Conservation (phyloP, 2,329 filamentous ascomycete species). For the Penicillium polonicum region DNA sequence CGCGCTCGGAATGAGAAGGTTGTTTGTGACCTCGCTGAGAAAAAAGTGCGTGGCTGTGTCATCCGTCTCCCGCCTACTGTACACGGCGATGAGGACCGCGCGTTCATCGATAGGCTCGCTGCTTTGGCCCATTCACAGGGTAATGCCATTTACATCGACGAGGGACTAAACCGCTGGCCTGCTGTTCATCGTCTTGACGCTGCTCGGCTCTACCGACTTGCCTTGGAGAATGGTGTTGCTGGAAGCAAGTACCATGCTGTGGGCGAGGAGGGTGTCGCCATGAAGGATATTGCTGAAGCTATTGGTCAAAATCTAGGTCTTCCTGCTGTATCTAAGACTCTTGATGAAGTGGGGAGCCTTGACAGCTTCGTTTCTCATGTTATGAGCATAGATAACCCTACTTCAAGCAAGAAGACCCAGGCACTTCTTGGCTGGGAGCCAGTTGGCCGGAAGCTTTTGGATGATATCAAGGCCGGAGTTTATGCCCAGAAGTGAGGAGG, state of each 20-base stretch:
- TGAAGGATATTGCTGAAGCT: slow-evolving; percentile 38
- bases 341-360: slow-evolving; percentile 32
- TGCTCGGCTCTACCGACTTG: slow-evolving; percentile 39
- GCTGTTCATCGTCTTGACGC: slow-evolving; percentile 42
- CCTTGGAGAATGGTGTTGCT: slow-evolving; percentile 39
- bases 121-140: slow-evolving; percentile 29
- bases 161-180: slow-evolving; percentile 40
- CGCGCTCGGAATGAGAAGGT: slow-evolving; percentile 28
- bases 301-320: slow-evolving; percentile 39
- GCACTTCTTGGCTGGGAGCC: slow-evolving; percentile 39
- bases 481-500: slow-evolving; percentile 13
- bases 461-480: slow-evolving; percentile 30
- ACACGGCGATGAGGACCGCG: slow-evolving; percentile 38
- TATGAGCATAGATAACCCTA: slow-evolving; percentile 32
- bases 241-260: slow-evolving; percentile 41
- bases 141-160: slow-evolving; percentile 36
- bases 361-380: slow-evolving; percentile 30
- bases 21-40: slow-evolving; percentile 16
- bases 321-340: slow-evolving; percentile 29
- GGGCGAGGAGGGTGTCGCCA: slow-evolving; percentile 35
- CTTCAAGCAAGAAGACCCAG: slow-evolving; percentile 39
- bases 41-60: slow-evolving; percentile 35
- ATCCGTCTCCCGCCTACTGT: slow-evolving; percentile 43
- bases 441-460: slow-evolving; percentile 25
- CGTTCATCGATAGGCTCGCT: slow-evolving; percentile 33